Evolutionary conservation across 2,329 filamentous ascomycete genomes (phyloP).

Genomic region (Paecilomyces sp.): DNA sequence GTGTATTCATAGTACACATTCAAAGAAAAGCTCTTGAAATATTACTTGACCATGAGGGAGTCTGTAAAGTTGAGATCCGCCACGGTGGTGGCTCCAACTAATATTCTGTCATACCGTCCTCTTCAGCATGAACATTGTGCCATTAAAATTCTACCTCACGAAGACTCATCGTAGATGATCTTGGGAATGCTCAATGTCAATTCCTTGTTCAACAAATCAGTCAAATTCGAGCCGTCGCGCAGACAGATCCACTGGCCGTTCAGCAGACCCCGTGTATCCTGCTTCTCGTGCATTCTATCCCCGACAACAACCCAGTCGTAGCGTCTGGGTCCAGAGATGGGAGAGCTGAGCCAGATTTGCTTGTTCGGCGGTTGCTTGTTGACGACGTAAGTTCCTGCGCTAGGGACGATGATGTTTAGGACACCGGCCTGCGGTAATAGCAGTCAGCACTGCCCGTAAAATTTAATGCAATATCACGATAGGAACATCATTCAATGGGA

Average conservation of each 20-base stretch:
- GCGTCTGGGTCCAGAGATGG: slow-evolving; percentile 83
- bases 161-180: slow-evolving; percentile 25
- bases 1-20: neutral
- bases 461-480: neutral
- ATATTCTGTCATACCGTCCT: neutral
- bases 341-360: slow-evolving; percentile 93
- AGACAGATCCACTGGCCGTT: slow-evolving; percentile 79
- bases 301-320: slow-evolving; percentile 76
- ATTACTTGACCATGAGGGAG: neutral
- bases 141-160: neutral
- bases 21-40: neutral
- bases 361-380: slow-evolving; percentile 99
- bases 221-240: slow-evolving; percentile 71
- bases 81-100: neutral
- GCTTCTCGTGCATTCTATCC: slow-evolving; percentile 70
- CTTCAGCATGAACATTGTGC: neutral
- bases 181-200: slow-evolving; percentile 57
- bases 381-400: slow-evolving; percentile 77
- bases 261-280: slow-evolving; percentile 50
- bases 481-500: neutral
- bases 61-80: neutral
- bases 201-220: slow-evolving; percentile 66
- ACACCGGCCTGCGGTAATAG: slow-evolving; percentile 63
- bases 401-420: slow-evolving; percentile 64
- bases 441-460: slow-evolving; percentile 5